A percentile compares a stretch with the other conserved stretches of the same genome.
Conservation (phyloP, 108 stramenopile genomes). For the Nannochloropsis gaditana region DNA sequence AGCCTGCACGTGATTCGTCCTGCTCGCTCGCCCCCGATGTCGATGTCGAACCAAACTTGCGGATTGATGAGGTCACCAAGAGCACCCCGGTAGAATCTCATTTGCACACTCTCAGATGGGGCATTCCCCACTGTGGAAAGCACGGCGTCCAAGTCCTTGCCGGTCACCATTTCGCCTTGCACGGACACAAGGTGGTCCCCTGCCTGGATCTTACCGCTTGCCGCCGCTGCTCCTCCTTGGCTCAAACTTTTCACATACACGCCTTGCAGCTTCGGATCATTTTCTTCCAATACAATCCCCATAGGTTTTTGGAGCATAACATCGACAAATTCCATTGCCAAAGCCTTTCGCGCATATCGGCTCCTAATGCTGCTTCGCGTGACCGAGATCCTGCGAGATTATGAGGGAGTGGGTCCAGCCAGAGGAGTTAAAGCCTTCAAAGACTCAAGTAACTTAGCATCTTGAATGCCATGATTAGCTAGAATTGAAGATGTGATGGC, state of each 20-base stretch:
- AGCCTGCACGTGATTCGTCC: conserved; percentile 83
- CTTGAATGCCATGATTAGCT: too few relatives aligned
- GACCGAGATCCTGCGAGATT: too few relatives aligned
- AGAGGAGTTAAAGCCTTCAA: too few relatives aligned
- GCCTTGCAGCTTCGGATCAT: neutral
- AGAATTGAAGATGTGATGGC: too few relatives aligned
- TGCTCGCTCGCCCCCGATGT: conserved; percentile 61
- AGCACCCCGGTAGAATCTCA: neutral
- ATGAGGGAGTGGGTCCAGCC: too few relatives aligned
- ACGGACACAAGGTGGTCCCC: conserved; percentile 5
- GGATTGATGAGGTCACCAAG: neutral
- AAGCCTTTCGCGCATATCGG: neutral
- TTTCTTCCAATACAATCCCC: neutral
- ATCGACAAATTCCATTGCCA: neutral
- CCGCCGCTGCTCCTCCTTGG: conserved; percentile 18
- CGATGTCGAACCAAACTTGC: conserved; percentile 58
- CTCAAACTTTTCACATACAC: neutral
- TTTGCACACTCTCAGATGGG: neutral
- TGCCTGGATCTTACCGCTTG: neutral
- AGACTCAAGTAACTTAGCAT: too few relatives aligned
- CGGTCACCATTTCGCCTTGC: neutral
- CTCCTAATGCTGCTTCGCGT: neutral
- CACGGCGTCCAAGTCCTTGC: neutral
- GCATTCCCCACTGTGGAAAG: neutral
- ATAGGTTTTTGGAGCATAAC: neutral